phyloP scores from a whole-genome alignment of 768 basidiomycete species.

The Phylloporus arenicola region DNA sequence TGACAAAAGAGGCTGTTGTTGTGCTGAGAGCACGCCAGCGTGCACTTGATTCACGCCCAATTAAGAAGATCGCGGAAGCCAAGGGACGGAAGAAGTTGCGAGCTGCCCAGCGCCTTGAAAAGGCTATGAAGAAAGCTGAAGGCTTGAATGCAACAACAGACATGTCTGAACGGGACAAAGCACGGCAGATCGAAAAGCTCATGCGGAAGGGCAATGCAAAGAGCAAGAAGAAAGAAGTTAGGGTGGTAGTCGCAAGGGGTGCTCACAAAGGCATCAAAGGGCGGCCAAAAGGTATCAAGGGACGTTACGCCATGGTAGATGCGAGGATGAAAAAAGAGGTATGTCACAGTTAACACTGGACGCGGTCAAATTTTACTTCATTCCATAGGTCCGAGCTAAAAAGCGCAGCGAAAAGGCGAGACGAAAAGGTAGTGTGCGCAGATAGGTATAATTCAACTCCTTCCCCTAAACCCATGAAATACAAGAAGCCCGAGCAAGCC shows the following conservation, averaged over 20 bases:
- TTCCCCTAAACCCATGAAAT: background rate
- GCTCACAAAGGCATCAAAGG: conserved; percentile 86
- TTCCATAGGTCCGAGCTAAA: conserved; percentile 65
- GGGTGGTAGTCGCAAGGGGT: conserved; percentile 90
- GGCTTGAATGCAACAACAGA: conserved; percentile 84
- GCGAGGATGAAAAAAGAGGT: conserved; percentile 92
- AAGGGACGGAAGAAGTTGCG: conserved; percentile 95
- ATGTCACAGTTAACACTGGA: background rate
- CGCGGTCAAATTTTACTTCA: conserved; percentile 1
- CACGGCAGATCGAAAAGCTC: conserved; percentile 86
- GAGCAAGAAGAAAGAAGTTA: conserved; percentile 70
- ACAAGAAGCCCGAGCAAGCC: background rate
- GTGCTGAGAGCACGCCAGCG: conserved; percentile 86
- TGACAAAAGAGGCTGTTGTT: conserved; percentile 91
- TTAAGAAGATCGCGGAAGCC: conserved; percentile 98
- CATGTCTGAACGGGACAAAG: conserved; percentile 93
- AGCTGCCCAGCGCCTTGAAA: conserved; percentile 78
- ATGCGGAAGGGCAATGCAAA: conserved; percentile 76
- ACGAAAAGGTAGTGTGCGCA: conserved; percentile 45
- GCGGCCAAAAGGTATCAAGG: conserved; percentile 92
- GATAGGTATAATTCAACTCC: conserved; percentile 14
- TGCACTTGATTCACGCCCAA: conserved; percentile 91
- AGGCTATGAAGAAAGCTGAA: conserved; percentile 94
- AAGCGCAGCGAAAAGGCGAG: conserved; percentile 74
- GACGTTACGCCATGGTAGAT: conserved; percentile 92